Conservation (phyloP, 805 yeast genomes). For the Cyberlindnera subsufficiens region DNA sequence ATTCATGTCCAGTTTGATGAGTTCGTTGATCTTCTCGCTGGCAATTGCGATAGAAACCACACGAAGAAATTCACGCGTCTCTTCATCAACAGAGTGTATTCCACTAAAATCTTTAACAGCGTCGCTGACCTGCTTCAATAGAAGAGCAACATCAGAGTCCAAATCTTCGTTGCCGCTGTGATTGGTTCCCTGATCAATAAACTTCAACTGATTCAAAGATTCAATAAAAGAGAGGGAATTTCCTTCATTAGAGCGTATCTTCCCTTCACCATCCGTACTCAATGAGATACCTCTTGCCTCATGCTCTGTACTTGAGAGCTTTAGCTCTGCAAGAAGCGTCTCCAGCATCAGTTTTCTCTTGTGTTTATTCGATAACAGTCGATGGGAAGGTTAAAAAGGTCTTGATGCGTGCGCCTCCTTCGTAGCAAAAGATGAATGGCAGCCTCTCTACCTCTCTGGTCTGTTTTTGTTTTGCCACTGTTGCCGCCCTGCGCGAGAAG, state of each 20-base stretch:
- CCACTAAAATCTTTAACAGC: not conserved
- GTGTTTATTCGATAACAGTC: too few relatives aligned
- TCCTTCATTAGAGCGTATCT: not conserved
- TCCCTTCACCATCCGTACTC: not conserved
- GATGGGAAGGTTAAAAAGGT: too few relatives aligned
- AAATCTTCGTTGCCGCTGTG: not conserved
- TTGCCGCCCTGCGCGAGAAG: too few relatives aligned
- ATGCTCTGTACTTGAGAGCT: too few relatives aligned
- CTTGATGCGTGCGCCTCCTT: too few relatives aligned
- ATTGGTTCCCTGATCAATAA: not conserved
- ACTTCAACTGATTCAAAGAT: slow-evolving; percentile 10
- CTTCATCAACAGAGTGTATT: not conserved
- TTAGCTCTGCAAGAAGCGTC: not conserved
- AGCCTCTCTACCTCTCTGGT: too few relatives aligned
- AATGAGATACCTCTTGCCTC: too few relatives aligned
- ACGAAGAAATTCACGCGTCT: slow-evolving; percentile 3
- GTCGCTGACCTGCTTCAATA: not conserved
- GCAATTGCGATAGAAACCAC: slow-evolving; percentile 13
- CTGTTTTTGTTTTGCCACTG: too few relatives aligned
- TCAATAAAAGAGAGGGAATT: not conserved
- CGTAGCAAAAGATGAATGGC: too few relatives aligned
- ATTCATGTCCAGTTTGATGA: slow-evolving; percentile 13
- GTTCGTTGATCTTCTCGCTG: slow-evolving; percentile 10
- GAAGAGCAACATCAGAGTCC: not conserved
- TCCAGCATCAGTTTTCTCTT: not conserved